phyloP scores from a whole-genome alignment of 2,329 filamentous ascomycete species.

The Xylariales sp. region DNA sequence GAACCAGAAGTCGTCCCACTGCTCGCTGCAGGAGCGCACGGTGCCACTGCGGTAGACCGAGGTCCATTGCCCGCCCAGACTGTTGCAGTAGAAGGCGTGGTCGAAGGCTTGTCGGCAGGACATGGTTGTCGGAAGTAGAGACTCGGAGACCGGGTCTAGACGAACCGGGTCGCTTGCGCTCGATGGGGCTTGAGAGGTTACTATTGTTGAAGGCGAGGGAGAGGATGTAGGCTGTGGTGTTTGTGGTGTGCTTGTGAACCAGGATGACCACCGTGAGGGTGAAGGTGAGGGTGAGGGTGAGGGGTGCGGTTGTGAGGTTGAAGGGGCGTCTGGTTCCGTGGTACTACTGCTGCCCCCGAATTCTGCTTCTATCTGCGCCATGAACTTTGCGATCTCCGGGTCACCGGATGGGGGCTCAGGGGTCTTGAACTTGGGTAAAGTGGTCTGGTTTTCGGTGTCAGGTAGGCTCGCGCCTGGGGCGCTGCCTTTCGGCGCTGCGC shows the following conservation, averaged over 20 bases:
- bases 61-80: slow-evolving; percentile 89
- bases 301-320: slow-evolving; percentile 49
- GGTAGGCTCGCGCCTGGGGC: not conserved
- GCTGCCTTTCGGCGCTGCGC: slow-evolving; percentile 22
- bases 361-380: slow-evolving; percentile 53
- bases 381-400: slow-evolving; percentile 66
- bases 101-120: slow-evolving; percentile 93
- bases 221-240: slow-evolving; percentile 21
- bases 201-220: slow-evolving; percentile 25
- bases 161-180: slow-evolving; percentile 38
- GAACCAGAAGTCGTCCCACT: slow-evolving; percentile 97
- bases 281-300: slow-evolving; percentile 40
- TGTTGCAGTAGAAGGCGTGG: slow-evolving; percentile 92
- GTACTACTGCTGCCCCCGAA: slow-evolving; percentile 35
- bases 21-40: slow-evolving; percentile 80
- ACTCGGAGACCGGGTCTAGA: slow-evolving; percentile 68
- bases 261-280: slow-evolving; percentile 50
- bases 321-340: slow-evolving; percentile 32
- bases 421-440: slow-evolving; percentile 26
- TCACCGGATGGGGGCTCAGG: slow-evolving; percentile 51
- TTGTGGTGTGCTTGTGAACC: slow-evolving; percentile 32
- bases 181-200: slow-evolving; percentile 19
- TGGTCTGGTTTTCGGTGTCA: not conserved
- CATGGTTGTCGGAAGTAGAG: slow-evolving; percentile 83
- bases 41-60: slow-evolving; percentile 88